A percentile compares a stretch with the other conserved stretches of the same genome.
These are phyloP conservation scores for Asterochloris sp. DNA, from an alignment of 139 green algal species.

Conservation along the genomic window DNA sequence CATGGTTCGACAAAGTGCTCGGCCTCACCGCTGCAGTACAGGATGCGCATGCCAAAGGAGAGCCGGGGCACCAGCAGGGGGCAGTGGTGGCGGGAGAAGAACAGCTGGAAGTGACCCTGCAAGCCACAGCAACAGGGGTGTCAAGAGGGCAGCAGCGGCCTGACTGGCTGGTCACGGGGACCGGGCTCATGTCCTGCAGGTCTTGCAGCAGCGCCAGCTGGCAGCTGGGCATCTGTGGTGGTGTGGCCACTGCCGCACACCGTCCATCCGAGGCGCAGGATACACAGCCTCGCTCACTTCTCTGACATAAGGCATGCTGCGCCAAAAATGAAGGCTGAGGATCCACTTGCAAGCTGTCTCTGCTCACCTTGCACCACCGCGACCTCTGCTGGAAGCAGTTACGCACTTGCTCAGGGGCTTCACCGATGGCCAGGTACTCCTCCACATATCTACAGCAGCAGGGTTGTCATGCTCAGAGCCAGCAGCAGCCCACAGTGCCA, in stretches of 20 bases:
- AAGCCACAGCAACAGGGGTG: background rate
- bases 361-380: constrained; percentile 56
- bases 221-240: background rate
- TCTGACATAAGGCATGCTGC: background rate
- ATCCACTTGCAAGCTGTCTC: background rate
- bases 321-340: no score
- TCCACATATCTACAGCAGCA: constrained; percentile 34
- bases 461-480: no score
- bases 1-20: no score
- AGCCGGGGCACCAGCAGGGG: constrained; percentile 26
- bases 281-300: background rate
- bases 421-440: constrained; percentile 57
- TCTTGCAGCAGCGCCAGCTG: background rate
- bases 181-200: background rate
- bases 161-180: no score
- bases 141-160: background rate
- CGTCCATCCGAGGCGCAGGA: background rate
- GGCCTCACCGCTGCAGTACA: constrained; percentile 24
- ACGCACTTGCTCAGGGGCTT: constrained; percentile 59
- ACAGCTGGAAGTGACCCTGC: constrained; percentile 36
- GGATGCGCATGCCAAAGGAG: constrained; percentile 13
- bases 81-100: constrained; percentile 31
- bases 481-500: no score
- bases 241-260: background rate
- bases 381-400: constrained; percentile 69